Evolutionary conservation across 2,329 filamentous ascomycete species (phyloP), one percentile per base, ranked within the genome.

Genomic region (Apiospora pterosperma): DNA sequence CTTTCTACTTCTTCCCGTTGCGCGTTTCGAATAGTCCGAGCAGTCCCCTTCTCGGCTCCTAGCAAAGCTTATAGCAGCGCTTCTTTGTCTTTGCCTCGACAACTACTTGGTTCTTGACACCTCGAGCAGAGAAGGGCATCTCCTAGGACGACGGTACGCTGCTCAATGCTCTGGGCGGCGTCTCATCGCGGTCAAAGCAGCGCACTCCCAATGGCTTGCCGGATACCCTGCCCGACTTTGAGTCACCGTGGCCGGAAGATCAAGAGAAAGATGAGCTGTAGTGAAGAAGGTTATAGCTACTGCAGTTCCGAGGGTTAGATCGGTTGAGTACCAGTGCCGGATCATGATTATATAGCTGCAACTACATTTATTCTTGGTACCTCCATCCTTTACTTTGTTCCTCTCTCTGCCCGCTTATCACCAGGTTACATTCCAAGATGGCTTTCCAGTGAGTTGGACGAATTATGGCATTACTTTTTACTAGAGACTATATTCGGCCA

Each of bases 121-220:
- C 44, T n/a, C 2, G 19, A 28, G 23, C 23, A 4, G 19, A 55
- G 3, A 7, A 55, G 25, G 44, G 12, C 16, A 23, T 31, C 12
- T 3, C 28, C 44, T 55, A 28, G 11, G 75, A 75, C 48, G 71
- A 74, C 59, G 69, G 70, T 10, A 69, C 67, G 8, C 66, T 70
- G 28, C 66, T 71, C 8, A 38, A 67, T 23, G 65, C 65, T 3
- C 62, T 70, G 42, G 66, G 66, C 3, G 36, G 25, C 19, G 67
- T 64, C 36, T 41, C 67, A 34, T 59, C 36, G 8, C 28, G 63
- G 36, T 25, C 60, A n/a, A 67, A 66, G 63, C 36, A 55, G 14
- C 34, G 2, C 16, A 52, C 61, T 38, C 42, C 60, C n/a, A 38
- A 61, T 7, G 28, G 14, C 39, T 7, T 23, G 12, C 42, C 48